phyloP scores from a whole-genome alignment of 164 flowering plant species.

The Platanus orientalis region DNA sequence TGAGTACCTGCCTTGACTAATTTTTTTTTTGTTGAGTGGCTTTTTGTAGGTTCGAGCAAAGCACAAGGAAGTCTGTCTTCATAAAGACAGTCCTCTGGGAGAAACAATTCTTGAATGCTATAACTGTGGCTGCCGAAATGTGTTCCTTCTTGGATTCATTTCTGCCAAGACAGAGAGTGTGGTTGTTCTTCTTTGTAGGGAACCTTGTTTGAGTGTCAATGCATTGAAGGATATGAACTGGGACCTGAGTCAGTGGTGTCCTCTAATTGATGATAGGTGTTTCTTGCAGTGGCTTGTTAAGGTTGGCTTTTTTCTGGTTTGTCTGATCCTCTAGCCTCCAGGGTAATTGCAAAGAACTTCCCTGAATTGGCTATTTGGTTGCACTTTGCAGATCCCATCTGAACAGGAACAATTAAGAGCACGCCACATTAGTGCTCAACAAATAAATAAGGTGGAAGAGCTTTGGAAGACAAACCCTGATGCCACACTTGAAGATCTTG shows the following conservation, averaged over 20 bases:
- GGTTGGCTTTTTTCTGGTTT: conserved; percentile 32
- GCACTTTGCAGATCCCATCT: conserved; percentile 78
- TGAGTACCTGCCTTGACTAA: neutral
- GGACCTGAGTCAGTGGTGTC: conserved; percentile 99
- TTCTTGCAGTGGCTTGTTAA: conserved; percentile 97
- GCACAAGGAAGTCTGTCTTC: conserved; percentile 99
- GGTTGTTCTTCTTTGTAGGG: conserved; percentile 94
- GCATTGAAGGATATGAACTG: conserved; percentile 99
- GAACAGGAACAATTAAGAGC: conserved; percentile 98
- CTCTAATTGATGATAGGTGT: conserved; percentile 97
- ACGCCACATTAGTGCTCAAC: conserved; percentile 99
- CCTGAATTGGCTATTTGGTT: conserved; percentile 10
- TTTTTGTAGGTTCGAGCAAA: conserved; percentile 87
- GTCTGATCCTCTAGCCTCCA: neutral
- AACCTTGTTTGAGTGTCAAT: conserved; percentile 94
- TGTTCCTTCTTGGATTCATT: conserved; percentile 94
- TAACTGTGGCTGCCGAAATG: conserved; percentile 98
- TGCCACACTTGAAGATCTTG: conserved; percentile 95
- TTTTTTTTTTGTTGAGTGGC: conserved; percentile 3
- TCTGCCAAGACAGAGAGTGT: conserved; percentile 99
- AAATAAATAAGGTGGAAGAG: conserved; percentile 96
- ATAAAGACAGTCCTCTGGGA: conserved; percentile 97
- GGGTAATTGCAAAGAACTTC: neutral
- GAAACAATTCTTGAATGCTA: conserved; percentile 99
- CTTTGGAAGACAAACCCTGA: conserved; percentile 99